These are phyloP conservation scores for Plectosphaerella plurivora DNA, from an alignment of 2,329 filamentous ascomycete species.

Conservation along the genomic window DNA sequence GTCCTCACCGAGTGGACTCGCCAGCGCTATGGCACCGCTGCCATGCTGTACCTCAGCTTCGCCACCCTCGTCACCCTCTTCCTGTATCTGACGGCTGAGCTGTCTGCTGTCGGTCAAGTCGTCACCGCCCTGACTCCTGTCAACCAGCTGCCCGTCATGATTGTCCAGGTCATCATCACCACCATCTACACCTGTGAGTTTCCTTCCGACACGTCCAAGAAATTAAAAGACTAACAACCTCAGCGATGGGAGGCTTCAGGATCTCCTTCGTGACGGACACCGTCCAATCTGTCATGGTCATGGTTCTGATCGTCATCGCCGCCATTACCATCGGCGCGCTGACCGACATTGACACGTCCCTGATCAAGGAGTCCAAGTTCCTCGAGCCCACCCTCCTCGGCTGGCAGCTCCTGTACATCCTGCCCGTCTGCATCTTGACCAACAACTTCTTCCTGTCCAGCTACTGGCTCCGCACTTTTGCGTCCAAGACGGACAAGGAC, in stretches of 20 bases:
- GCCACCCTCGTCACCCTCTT: constrained; percentile 79
- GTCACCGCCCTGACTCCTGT: constrained; percentile 70
- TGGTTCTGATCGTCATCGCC: constrained; percentile 69
- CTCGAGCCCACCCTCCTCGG: constrained; percentile 67
- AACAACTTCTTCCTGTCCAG: constrained; percentile 85
- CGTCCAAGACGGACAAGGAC: constrained; percentile 73
- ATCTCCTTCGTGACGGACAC: constrained; percentile 84
- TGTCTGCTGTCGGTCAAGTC: constrained; percentile 78
- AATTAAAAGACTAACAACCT: no score
- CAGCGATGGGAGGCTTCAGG: constrained; percentile 74
- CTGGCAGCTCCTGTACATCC: constrained; percentile 82
- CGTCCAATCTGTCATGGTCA: constrained; percentile 74
- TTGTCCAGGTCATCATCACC: constrained; percentile 73
- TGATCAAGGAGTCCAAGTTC: constrained; percentile 65
- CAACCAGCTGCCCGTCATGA: constrained; percentile 68
- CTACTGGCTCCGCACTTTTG: constrained; percentile 82
- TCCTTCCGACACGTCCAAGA: no score
- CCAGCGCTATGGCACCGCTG: constrained; percentile 66
- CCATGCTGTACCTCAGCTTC: constrained; percentile 70
- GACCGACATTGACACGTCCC: constrained; percentile 64
- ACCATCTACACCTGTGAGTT: constrained; percentile 75
- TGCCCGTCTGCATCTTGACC: constrained; percentile 74
- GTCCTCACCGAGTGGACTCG: constrained; percentile 82
- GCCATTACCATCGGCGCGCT: constrained; percentile 74
- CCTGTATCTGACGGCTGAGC: constrained; percentile 81